phyloP scores from a whole-genome alignment of 345 rosid genomes.

The Eutrema japonicum region DNA sequence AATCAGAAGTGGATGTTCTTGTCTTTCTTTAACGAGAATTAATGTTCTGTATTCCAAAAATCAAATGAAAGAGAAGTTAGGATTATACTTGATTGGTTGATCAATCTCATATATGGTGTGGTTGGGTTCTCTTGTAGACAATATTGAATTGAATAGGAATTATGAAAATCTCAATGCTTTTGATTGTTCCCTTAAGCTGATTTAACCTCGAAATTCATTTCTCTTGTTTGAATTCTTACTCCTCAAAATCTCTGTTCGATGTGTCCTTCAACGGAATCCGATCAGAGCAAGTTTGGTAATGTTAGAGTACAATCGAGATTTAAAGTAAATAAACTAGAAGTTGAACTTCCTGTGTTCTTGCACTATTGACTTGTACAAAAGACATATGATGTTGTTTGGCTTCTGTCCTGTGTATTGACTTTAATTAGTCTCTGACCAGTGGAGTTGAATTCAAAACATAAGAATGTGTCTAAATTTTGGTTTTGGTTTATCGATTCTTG shows the following conservation, averaged over 20 bases:
- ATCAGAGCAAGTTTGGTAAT: not conserved
- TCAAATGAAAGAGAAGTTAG: not conserved
- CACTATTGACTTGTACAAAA: not conserved
- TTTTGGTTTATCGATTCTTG: not conserved
- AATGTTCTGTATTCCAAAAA: not conserved
- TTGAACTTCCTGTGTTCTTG: not conserved
- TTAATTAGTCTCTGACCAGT: conserved; percentile 16
- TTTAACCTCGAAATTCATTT: not conserved
- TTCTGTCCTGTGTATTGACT: conserved; percentile 10
- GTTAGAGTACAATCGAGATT: too few species aligned
- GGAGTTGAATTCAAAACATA: not conserved
- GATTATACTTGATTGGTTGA: not conserved
- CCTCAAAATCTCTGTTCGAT: not conserved
- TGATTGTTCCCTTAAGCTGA: not conserved
- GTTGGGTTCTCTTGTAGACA: conserved; percentile 6
- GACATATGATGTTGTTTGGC: conserved; percentile 1
- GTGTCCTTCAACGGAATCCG: conserved; percentile 8
- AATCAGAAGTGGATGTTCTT: not conserved
- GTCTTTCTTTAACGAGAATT: not conserved
- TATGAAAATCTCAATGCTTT: not conserved
- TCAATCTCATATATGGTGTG: not conserved
- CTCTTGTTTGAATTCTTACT: not conserved
- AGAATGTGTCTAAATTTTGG: not conserved
- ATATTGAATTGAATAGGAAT: not conserved
- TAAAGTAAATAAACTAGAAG: too few species aligned